Conservation (phyloP, 495 filamentous ascomycete species). For the Hypoxylon fragiforme region DNA sequence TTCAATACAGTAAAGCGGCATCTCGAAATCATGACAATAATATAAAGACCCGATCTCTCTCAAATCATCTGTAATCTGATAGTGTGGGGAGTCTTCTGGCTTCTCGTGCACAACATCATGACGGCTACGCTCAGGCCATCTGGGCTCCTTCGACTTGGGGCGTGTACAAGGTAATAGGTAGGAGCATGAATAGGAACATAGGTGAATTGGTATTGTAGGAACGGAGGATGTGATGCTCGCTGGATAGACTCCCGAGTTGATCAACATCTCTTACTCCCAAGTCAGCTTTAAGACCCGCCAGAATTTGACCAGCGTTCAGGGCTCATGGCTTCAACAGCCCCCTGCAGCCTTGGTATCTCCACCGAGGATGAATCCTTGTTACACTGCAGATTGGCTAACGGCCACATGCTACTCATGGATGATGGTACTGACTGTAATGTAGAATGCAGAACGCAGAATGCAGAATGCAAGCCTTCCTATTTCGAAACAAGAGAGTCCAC, state of each 20-base stretch:
- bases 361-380: conserved; percentile 38
- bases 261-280: conserved; percentile 26
- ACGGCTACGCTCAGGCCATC: conserved; percentile 19
- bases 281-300: conserved; percentile 15
- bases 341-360: conserved; percentile 20
- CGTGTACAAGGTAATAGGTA: no score
- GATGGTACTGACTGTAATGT: background rate
- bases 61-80: conserved; percentile 20
- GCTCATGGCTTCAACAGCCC: conserved; percentile 15
- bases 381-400: conserved; percentile 29
- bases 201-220: background rate
- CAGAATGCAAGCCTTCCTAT: background rate
- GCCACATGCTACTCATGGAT: conserved; percentile 19
- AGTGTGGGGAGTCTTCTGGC: conserved; percentile 19
- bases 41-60: conserved; percentile 19
- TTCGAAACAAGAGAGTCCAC: conserved; percentile 21
- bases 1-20: conserved; percentile 16
- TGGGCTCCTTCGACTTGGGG: conserved; percentile 28
- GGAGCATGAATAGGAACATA: background rate
- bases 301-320: conserved; percentile 26
- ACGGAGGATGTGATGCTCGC: conserved; percentile 21
- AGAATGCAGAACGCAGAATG: no score
- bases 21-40: conserved; percentile 5
- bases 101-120: conserved; percentile 23
- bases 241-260: conserved; percentile 20